Percentiles rank a stretch among this genome's conserved stretches.
These are phyloP conservation scores for Globisporangium barbulae DNA, from an alignment of 352 stramenopile species.

Conservation along the genomic window DNA sequence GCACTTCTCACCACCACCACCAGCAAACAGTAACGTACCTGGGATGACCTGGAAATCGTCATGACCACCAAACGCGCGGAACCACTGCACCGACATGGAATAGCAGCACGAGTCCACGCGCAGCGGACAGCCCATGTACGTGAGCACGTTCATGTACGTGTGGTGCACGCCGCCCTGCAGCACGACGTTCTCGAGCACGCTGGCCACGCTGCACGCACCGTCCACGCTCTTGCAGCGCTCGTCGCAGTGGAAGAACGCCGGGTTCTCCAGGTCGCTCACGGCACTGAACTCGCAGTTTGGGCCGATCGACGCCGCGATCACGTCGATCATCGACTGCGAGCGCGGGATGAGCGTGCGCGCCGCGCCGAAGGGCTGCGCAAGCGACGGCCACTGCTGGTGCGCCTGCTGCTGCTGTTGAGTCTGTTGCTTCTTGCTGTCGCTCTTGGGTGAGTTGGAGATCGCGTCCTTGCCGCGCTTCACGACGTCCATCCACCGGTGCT, in stretches of 20 bases:
- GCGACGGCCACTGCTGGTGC: slow-evolving; percentile 20
- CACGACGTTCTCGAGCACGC: slow-evolving; percentile 68
- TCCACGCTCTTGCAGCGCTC: slow-evolving; percentile 58
- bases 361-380: slow-evolving; percentile 19
- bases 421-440: slow-evolving; percentile 7
- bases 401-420: slow-evolving; percentile 6
- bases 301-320: slow-evolving; percentile 14
- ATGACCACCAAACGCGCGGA: slow-evolving; percentile 53
- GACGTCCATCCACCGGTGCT: slow-evolving; percentile 68
- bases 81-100: slow-evolving; percentile 68
- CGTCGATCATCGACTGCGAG: slow-evolving; percentile 18
- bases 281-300: background rate
- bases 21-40: slow-evolving; percentile 18
- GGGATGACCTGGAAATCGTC: slow-evolving; percentile 75
- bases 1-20: background rate
- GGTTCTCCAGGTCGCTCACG: slow-evolving; percentile 32
- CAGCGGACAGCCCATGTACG: slow-evolving; percentile 63
- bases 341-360: slow-evolving; percentile 13
- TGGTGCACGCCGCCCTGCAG: slow-evolving; percentile 82
- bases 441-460: slow-evolving; percentile 28
- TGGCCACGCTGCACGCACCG: slow-evolving; percentile 47
- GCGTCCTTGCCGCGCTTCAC: slow-evolving; percentile 52
- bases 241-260: slow-evolving; percentile 45
- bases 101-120: slow-evolving; percentile 67
- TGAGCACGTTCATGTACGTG: slow-evolving; percentile 78